These are phyloP conservation scores for Colletotrichum eleusines DNA, from an alignment of 2,329 filamentous ascomycete genomes.

Conservation along the genomic window DNA sequence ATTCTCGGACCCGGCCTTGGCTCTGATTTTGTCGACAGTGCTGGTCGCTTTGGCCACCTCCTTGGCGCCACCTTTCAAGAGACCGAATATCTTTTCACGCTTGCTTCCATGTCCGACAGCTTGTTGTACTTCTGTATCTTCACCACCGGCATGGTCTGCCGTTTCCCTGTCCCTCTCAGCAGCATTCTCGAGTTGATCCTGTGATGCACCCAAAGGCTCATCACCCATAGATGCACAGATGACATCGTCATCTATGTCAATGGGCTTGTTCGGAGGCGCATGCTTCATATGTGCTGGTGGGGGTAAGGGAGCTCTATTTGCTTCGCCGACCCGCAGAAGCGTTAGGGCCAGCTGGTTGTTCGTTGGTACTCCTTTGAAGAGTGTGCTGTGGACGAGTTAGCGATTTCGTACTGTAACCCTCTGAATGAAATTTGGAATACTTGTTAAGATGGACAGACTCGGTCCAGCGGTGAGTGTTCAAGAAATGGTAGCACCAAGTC, in stretches of 20 bases:
- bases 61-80: conserved; percentile 32
- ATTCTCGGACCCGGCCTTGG: conserved; percentile 15
- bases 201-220: conserved; percentile 19
- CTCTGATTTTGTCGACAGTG: conserved; percentile 26
- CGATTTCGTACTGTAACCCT: rapidly evolving
- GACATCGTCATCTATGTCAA: not conserved
- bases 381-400: conserved; percentile 58
- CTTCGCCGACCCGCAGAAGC: conserved; percentile 74
- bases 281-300: conserved; percentile 44
- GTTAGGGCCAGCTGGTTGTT: conserved; percentile 77
- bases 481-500: conserved; percentile 52
- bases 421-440: not conserved
- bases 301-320: conserved; percentile 74
- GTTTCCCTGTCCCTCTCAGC: conserved; percentile 1
- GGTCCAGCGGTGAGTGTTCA: not conserved
- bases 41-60: conserved; percentile 19
- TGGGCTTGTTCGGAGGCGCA: not conserved
- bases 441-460: conserved; percentile 17
- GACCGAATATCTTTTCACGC: conserved; percentile 18
- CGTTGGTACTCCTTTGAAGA: conserved; percentile 76
- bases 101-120: conserved; percentile 12
- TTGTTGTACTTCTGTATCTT: conserved; percentile 18
- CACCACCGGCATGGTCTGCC: conserved; percentile 14
- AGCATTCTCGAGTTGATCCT: not conserved
- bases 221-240: conserved; percentile 22